phyloP scores from a whole-genome alignment of 176 grass and related monocot species.

The Ampelocalamus luodianensis region DNA sequence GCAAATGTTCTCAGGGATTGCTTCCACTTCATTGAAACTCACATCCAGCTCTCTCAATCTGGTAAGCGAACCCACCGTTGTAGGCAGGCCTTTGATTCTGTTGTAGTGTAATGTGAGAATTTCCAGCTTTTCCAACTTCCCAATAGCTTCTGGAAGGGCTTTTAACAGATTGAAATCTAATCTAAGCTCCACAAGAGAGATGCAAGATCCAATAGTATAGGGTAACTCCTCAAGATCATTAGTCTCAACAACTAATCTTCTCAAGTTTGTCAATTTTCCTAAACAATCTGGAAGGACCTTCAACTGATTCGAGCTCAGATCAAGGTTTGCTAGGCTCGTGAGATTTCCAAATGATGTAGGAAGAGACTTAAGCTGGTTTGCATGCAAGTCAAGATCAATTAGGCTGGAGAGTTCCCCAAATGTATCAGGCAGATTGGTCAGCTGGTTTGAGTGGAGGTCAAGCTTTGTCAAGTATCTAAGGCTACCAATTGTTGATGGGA shows the following conservation, averaged over 20 bases:
- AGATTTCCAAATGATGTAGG: constrained; percentile 82
- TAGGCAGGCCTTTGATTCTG: constrained; percentile 89
- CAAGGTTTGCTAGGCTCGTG: constrained; percentile 63
- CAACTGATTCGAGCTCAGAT: constrained; percentile 86
- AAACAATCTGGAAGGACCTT: constrained; percentile 69
- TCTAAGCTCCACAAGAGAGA: constrained; percentile 72
- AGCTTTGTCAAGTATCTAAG: constrained; percentile 79
- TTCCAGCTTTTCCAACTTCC: constrained; percentile 81
- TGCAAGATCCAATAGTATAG: constrained; percentile 90
- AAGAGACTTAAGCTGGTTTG: constrained; percentile 81
- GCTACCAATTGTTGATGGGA: constrained; percentile 81
- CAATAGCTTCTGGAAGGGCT: constrained; percentile 91
- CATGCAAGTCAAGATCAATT: constrained; percentile 78
- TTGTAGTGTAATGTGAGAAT: constrained; percentile 91
- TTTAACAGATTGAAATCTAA: constrained; percentile 97
- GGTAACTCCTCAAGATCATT: constrained; percentile 95
- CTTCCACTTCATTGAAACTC: constrained; percentile 92
- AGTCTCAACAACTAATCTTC: constrained; percentile 81
- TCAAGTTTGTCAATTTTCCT: constrained; percentile 78
- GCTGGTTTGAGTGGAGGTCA: constrained; percentile 93
- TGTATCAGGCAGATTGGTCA: constrained; percentile 85
- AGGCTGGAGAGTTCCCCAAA: constrained; percentile 87
- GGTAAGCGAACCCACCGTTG: constrained; percentile 73
- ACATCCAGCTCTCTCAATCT: constrained; percentile 90
- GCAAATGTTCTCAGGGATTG: constrained; percentile 78